phyloP scores from a whole-genome alignment of 192 early-diverging fungal species.

The Backusella luteola region DNA sequence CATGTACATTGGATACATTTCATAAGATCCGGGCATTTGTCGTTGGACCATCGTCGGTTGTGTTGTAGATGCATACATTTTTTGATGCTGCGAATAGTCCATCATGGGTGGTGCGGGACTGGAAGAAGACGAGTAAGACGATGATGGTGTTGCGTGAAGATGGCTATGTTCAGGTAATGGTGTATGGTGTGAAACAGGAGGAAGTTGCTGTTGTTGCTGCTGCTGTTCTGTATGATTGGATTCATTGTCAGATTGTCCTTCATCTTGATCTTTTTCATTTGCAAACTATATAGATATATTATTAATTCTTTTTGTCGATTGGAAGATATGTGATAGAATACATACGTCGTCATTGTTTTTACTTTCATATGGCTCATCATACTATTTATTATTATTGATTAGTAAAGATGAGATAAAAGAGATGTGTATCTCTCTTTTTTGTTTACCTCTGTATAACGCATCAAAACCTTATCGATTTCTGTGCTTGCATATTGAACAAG shows the following conservation, averaged over 20 bases:
- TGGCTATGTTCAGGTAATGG: background rate
- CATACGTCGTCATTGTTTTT: constrained; percentile 29
- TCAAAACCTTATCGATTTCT: constrained; percentile 90
- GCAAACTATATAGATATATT: constrained; percentile 15
- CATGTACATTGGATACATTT: constrained; percentile 16
- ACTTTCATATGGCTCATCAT: constrained; percentile 29
- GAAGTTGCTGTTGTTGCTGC: background rate
- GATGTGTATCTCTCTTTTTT: background rate
- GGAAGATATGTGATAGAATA: background rate
- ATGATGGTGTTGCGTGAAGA: background rate
- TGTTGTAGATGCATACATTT: background rate
- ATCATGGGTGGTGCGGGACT: background rate
- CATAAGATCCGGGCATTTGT: background rate
- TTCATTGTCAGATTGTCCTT: constrained; percentile 2
- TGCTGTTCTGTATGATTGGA: constrained; percentile 2
- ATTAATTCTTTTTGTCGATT: background rate
- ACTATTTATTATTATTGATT: constrained; percentile 3
- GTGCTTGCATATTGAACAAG: constrained; percentile 87
- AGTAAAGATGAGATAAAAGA: background rate
- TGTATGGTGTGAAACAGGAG: background rate
- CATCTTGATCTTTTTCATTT: constrained; percentile 15
- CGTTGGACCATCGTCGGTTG: constrained; percentile 14
- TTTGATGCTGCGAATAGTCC: background rate
- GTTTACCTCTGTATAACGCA: constrained; percentile 78
- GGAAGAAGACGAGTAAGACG: background rate